Evolutionary conservation across 31 red algal genomes (phyloP).

Genomic region (Porphyra umbilicalis): DNA sequence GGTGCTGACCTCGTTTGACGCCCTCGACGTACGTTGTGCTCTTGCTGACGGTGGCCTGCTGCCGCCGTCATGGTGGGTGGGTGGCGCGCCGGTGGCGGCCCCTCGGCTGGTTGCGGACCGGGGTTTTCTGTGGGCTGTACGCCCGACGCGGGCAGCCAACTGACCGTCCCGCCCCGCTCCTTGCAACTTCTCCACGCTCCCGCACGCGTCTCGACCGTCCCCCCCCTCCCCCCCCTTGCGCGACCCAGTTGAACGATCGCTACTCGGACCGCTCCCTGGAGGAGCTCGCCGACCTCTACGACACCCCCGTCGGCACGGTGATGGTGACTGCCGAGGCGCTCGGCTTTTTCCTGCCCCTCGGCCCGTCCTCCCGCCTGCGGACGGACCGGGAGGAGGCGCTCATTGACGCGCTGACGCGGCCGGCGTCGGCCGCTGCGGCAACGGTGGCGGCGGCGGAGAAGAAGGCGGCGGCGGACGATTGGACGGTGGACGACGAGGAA

Average conservation of each 20-base stretch:
- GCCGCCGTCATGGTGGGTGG: too few species aligned
- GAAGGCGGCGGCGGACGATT: background rate
- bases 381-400: background rate
- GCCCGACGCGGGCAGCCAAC: too few species aligned
- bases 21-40: slow-evolving; percentile 29
- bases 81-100: too few species aligned
- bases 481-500: background rate
- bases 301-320: slow-evolving; percentile 1
- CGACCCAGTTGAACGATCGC: slow-evolving; percentile 16
- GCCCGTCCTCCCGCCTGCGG: background rate
- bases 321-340: background rate
- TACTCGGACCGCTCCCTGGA: slow-evolving; percentile 55
- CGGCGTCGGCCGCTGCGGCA: background rate
- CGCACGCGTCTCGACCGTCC: background rate
- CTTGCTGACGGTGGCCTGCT: too few species aligned
- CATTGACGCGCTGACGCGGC: background rate
- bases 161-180: too few species aligned
- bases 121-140: too few species aligned
- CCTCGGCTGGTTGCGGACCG: too few species aligned
- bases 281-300: slow-evolving; percentile 72
- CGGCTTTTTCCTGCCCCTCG: background rate
- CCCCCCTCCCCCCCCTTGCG: background rate
- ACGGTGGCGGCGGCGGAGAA: background rate
- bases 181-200: too few species aligned
- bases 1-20: slow-evolving; percentile 40